phyloP scores from a whole-genome alignment of 192 early-diverging fungal species.

The Radiomyces spectabilis region DNA sequence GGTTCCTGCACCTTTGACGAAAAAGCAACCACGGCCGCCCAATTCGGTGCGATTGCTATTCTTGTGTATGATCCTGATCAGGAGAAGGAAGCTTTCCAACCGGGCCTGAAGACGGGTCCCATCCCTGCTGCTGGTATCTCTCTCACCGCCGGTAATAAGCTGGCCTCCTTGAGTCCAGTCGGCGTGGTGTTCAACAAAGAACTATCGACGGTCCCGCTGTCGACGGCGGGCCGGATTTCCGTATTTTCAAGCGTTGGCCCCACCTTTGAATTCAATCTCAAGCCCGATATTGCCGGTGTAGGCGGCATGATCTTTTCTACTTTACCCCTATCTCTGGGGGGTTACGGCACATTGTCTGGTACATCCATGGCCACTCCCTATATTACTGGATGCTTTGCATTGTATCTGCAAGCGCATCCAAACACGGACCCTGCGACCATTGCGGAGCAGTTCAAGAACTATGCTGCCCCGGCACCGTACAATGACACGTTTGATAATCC shows the following conservation, averaged over 20 bases:
- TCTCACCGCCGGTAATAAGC: conserved; percentile 32
- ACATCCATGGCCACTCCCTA: conserved; percentile 60
- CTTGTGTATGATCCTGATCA: conserved; percentile 55
- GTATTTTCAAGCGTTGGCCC: conserved; percentile 71
- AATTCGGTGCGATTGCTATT: conserved; percentile 54
- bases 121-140: conserved; percentile 55
- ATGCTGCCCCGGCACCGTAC: conserved; percentile 14
- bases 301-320: conserved; percentile 50
- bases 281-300: conserved; percentile 42
- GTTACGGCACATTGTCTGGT: conserved; percentile 39
- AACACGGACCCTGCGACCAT: conserved; percentile 17
- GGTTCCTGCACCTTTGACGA: conserved; percentile 60
- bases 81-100: neutral
- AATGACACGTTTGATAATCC: conserved; percentile 17
- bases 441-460: conserved; percentile 26
- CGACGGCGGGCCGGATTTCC: conserved; percentile 56
- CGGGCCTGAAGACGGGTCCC: conserved; percentile 22
- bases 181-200: conserved; percentile 40
- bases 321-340: conserved; percentile 32
- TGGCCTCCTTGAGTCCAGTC: conserved; percentile 10
- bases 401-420: conserved; percentile 31
- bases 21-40: conserved; percentile 48
- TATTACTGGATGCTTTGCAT: conserved; percentile 37
- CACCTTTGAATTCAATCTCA: conserved; percentile 52
- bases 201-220: conserved; percentile 31